Conservation (phyloP, 2,329 filamentous ascomycete species). For the Colletotrichum plurivorum region DNA sequence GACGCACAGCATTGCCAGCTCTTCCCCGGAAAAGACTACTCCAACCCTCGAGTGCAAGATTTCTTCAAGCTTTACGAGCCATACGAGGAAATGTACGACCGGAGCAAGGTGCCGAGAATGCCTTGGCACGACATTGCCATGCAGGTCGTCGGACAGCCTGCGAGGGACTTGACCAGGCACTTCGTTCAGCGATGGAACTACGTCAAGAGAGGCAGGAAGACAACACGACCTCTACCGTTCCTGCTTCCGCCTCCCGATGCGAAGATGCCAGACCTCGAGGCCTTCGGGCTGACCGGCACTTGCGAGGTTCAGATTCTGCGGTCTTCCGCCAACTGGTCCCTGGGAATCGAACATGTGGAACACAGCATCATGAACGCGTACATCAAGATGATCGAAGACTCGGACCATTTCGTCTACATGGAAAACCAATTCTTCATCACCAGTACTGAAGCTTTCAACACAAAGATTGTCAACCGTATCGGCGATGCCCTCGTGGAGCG, state of each 20-base stretch:
- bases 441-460: constrained; percentile 88
- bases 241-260: constrained; percentile 94
- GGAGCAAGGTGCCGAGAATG: constrained; percentile 90
- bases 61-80: constrained; percentile 94
- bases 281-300: constrained; percentile 89
- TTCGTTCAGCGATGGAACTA: constrained; percentile 99
- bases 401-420: constrained; percentile 97
- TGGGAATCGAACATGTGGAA: constrained; percentile 89
- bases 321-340: constrained; percentile 91
- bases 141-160: constrained; percentile 97
- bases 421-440: constrained; percentile 99
- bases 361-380: constrained; percentile 98
- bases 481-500: constrained; percentile 95
- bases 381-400: constrained; percentile 93
- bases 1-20: constrained; percentile 96
- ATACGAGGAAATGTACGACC: constrained; percentile 99
- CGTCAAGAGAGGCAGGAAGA: constrained; percentile 90
- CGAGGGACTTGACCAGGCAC: constrained; percentile 92
- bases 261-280: constrained; percentile 86
- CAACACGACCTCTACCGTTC: constrained; percentile 93
- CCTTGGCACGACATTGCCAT: constrained; percentile 99
- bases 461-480: constrained; percentile 91
- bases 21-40: constrained; percentile 98
- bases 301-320: constrained; percentile 97
- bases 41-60: constrained; percentile 94